Conservation (phyloP, 495 filamentous ascomycete genomes). For the Margaritispora aquatica region DNA sequence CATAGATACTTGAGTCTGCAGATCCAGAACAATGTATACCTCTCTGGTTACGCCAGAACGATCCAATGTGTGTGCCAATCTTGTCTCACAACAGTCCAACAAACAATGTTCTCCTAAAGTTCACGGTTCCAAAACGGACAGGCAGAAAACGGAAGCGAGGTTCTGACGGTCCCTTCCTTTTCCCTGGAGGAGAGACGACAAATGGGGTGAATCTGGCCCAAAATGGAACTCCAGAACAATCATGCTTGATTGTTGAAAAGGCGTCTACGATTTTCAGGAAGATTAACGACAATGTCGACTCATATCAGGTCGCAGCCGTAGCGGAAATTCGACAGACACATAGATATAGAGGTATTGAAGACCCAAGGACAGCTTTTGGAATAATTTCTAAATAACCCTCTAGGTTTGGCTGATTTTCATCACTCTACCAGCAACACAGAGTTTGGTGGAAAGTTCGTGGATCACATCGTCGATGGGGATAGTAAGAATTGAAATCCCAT, state of each 20-base stretch:
- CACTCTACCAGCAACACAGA: slow-evolving; percentile 53
- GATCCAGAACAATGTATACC: slow-evolving; percentile 39
- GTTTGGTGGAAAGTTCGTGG: slow-evolving; percentile 60
- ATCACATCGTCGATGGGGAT: slow-evolving; percentile 57
- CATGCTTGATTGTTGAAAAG: slow-evolving; percentile 16
- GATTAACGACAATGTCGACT: slow-evolving; percentile 63
- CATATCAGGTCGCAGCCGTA: slow-evolving; percentile 63
- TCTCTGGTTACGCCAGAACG: slow-evolving; percentile 68
- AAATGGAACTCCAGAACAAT: not conserved
- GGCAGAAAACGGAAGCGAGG: slow-evolving; percentile 78
- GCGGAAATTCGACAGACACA: slow-evolving; percentile 74
- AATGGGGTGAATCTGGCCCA: not conserved
- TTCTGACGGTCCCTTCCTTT: slow-evolving; percentile 54
- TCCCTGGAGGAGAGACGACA: not conserved
- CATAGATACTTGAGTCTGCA: slow-evolving; percentile 37
- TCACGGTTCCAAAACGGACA: slow-evolving; percentile 81
- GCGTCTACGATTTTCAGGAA: slow-evolving; percentile 51
- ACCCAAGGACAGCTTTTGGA: not conserved
- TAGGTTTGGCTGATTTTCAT: slow-evolving; percentile 63
- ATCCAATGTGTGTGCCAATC: slow-evolving; percentile 68
- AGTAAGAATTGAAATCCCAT: slow-evolving; percentile 35
- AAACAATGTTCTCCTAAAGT: slow-evolving; percentile 77
- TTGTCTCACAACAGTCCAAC: slow-evolving; percentile 63
- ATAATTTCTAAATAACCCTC: not conserved
- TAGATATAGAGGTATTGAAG: slow-evolving; percentile 65